A percentile compares a stretch with the other conserved stretches of the same genome.
Evolutionary conservation across 495 filamentous ascomycete species (phyloP).

Genomic region (Trichoderma parareesei): DNA sequence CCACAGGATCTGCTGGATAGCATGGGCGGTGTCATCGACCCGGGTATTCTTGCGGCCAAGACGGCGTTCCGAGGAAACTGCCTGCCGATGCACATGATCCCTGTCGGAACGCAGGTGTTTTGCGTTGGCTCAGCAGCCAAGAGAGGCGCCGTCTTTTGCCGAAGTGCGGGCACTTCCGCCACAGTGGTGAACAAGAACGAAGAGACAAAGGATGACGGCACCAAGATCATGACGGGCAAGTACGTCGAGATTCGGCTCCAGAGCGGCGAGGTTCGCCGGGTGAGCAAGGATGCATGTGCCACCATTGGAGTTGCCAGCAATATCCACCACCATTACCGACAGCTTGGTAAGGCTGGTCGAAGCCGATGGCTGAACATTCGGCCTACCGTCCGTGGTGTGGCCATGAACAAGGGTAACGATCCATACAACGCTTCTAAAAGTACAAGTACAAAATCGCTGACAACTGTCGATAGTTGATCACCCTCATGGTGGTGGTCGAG

Average conservation of each 20-base stretch:
- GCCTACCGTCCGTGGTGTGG: slow-evolving; percentile 90
- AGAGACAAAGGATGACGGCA: slow-evolving; percentile 48
- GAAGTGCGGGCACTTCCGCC: slow-evolving; percentile 86
- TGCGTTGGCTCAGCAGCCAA: slow-evolving; percentile 70
- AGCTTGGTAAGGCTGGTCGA: slow-evolving; percentile 90
- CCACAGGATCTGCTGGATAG: slow-evolving; percentile 73
- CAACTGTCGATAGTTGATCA: slow-evolving; percentile 56
- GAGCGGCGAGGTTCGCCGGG: slow-evolving; percentile 82
- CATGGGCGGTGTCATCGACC: slow-evolving; percentile 87
- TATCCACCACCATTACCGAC: slow-evolving; percentile 76
- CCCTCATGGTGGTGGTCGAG: slow-evolving; percentile 96
- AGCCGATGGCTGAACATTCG: slow-evolving; percentile 87
- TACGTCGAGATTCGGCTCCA: slow-evolving; percentile 77
- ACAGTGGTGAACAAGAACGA: slow-evolving; percentile 80
- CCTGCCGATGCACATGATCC: slow-evolving; percentile 87
- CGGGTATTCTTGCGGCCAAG: slow-evolving; percentile 87
- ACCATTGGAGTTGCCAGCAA: slow-evolving; percentile 93
- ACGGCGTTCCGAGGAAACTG: slow-evolving; percentile 95
- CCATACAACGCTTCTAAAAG: neutral
- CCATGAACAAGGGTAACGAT: slow-evolving; percentile 83
- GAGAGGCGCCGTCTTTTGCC: slow-evolving; percentile 78
- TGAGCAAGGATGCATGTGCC: slow-evolving; percentile 84
- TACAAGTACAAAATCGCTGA: slow-evolving; percentile 18
- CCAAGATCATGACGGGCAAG: slow-evolving; percentile 46
- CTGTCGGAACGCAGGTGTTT: slow-evolving; percentile 82